Conservation (phyloP, 805 yeast species). For the Teunomyces funiuensis region DNA sequence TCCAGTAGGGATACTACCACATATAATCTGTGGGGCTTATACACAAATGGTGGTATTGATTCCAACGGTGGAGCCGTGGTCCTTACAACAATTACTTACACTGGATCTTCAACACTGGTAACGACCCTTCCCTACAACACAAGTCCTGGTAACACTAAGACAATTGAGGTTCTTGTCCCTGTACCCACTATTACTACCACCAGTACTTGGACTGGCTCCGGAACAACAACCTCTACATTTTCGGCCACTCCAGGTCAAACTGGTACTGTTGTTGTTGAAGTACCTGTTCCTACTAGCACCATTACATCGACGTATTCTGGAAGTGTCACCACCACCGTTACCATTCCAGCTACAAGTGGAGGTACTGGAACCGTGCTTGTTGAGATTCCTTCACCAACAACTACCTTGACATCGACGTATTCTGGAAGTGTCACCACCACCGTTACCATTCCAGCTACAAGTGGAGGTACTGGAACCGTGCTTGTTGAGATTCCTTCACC, state of each 20-base stretch:
- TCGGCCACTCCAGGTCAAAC: slow-evolving; percentile 18
- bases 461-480: slow-evolving; percentile 12
- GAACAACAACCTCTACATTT: slow-evolving; percentile 12
- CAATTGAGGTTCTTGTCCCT: slow-evolving; percentile 1
- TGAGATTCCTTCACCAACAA: slow-evolving; percentile 13
- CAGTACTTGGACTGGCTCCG: slow-evolving; percentile 10
- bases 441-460: neutral
- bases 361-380: slow-evolving; percentile 14
- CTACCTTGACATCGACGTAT: slow-evolving; percentile 8
- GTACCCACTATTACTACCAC: slow-evolving; percentile 12
- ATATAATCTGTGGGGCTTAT: slow-evolving; percentile 5
- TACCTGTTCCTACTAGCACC: slow-evolving; percentile 15
- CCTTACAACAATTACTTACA: slow-evolving; percentile 8
- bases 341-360: slow-evolving; percentile 9
- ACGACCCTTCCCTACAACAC: slow-evolving; percentile 13
- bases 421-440: slow-evolving; percentile 7
- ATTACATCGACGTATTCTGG: slow-evolving; percentile 9
- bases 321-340: slow-evolving; percentile 7
- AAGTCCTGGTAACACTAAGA: slow-evolving; percentile 10
- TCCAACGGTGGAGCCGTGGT: slow-evolving; percentile 8
- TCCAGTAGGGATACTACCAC: neutral
- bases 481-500: slow-evolving; percentile 15
- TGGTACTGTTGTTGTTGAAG: slow-evolving; percentile 22
- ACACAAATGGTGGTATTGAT: slow-evolving; percentile 1
- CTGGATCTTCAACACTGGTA: slow-evolving; percentile 16